These are phyloP conservation scores for Pseudopyrenochaeta lycopersici DNA, from an alignment of 2,329 filamentous ascomycete genomes.

Conservation along the genomic window DNA sequence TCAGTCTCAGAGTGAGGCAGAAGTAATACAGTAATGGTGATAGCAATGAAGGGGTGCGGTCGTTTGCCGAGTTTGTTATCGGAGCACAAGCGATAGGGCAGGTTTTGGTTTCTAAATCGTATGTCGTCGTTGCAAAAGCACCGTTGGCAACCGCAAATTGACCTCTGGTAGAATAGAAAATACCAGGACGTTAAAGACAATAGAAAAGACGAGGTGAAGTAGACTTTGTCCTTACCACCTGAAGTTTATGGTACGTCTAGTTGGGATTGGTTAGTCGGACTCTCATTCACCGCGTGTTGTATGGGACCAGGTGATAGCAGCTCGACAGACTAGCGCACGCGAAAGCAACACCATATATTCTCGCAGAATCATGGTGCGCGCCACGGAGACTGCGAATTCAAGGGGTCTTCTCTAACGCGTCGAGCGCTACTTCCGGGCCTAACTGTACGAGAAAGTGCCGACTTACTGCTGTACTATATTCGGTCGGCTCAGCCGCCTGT, in stretches of 20 bases:
- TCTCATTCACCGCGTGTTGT: constrained; percentile 29
- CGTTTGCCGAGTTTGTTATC: constrained; percentile 2
- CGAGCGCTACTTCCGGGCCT: constrained; percentile 8
- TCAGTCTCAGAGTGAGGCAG: constrained; percentile 22
- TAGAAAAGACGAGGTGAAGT: constrained; percentile 32
- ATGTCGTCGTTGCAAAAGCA: constrained; percentile 12
- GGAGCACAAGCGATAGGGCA: neutral
- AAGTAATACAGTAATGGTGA: constrained; percentile 25
- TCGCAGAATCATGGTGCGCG: neutral
- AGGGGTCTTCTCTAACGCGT: neutral
- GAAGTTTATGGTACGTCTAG: constrained; percentile 75
- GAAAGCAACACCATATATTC: neutral
- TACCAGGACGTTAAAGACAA: constrained; percentile 15
- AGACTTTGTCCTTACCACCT: constrained; percentile 69
- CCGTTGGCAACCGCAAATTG: constrained; percentile 20
- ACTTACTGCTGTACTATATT: constrained; percentile 63
- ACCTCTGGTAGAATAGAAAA: constrained; percentile 13
- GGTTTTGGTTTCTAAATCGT: neutral
- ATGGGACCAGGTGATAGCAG: constrained; percentile 3
- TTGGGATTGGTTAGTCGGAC: constrained; percentile 36
- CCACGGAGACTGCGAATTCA: neutral
- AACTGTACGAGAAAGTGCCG: constrained; percentile 26
- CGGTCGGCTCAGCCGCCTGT: constrained; percentile 63
- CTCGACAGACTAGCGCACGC: neutral
- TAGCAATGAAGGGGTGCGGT: constrained; percentile 15